Evolutionary conservation across 23 red algal genomes (phyloP), one percentile per base, ranked within the genome.

Genomic region (Gracilariopsis chorda): DNA sequence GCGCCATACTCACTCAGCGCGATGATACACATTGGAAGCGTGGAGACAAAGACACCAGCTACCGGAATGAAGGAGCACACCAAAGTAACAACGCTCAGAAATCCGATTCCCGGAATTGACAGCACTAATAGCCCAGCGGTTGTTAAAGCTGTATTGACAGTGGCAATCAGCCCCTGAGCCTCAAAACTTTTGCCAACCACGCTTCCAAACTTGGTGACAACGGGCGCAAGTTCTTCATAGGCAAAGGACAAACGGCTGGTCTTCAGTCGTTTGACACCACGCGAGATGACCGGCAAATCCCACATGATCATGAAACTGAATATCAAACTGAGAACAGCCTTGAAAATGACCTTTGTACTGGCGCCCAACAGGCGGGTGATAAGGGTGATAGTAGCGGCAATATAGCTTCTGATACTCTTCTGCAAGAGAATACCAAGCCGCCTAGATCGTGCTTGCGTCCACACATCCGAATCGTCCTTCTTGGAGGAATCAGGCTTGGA

Each of bases 1-100:
- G 83, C 84, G 23, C 96, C 96, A 76, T 89, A 98, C 45, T 98
- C 96, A 67, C 79, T 93, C 43, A 98, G 40, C 44, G 96, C 96
- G 23, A 98, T 71, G 36, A 95, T 83, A 33, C 78, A 49, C 96
- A 98, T 98, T 0, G 96, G 96, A 47, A 98, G 69, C 28, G 96
- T 98, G 62, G 92, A 95, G 35, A 98, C 67, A 82, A 98, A 88
- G 1, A 98, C 92, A 27, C 96, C 96, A 52, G 92, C 92, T 4
- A 98, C 86, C 21, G 96, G 96, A 68, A 98, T 95, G 86, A 98
- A 98, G 1, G 96, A 98, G 51, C 96, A 98, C 7, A 98, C 53
- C 36, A 98, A 65, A 10, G 87, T 91, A 21, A 98, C 83, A 72
- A 95, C 62, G 34, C 82, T 93, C 49, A 98, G 79, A 53, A 98